A percentile compares a stretch with the other conserved stretches of the same genome.
phyloP scores from a whole-genome alignment of 1,139 yeast species.

The Petasospora rhodanensis region DNA sequence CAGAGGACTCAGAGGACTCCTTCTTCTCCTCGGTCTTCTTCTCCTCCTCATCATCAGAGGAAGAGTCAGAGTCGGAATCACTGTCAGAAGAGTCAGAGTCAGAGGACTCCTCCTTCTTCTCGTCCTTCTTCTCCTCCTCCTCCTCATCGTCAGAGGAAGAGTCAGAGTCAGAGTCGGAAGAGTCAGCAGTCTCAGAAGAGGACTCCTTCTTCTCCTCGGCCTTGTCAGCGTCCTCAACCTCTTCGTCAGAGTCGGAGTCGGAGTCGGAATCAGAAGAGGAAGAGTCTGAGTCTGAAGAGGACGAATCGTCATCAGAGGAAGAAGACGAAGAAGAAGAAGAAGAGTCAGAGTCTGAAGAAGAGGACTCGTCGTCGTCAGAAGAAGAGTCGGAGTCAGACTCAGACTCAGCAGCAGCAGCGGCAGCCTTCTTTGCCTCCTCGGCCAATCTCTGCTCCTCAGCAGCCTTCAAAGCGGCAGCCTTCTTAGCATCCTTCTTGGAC shows the following conservation, averaged over 20 bases:
- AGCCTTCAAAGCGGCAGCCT: constrained; percentile 30
- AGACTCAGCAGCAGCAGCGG: constrained; percentile 18
- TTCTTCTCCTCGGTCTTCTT: constrained; percentile 15
- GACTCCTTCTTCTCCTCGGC: too few species aligned
- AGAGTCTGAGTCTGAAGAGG: constrained; percentile 20
- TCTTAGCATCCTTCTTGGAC: constrained; percentile 33
- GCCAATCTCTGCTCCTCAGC: constrained; percentile 30
- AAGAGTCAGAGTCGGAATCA: constrained; percentile 7
- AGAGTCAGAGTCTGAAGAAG: constrained; percentile 8
- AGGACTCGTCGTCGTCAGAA: constrained; percentile 15
- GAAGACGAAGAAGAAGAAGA: too few species aligned
- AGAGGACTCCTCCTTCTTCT: constrained; percentile 15
- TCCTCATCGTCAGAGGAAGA: too few species aligned
- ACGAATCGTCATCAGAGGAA: too few species aligned
- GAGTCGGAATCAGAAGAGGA: constrained; percentile 20
- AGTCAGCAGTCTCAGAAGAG: background rate
- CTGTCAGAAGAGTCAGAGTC: constrained; percentile 24
- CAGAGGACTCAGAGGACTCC: constrained; percentile 6
- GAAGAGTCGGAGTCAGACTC: constrained; percentile 17
- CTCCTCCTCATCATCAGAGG: constrained; percentile 14
- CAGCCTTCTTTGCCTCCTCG: constrained; percentile 25
- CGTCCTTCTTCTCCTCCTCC: constrained; percentile 19
- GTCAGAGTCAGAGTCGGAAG: constrained; percentile 16
- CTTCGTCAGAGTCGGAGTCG: constrained; percentile 26
- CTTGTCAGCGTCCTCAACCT: too few species aligned